Evolutionary conservation across 2,329 filamentous ascomycete genomes (phyloP).

Genomic region (Aschersonia sp.): DNA sequence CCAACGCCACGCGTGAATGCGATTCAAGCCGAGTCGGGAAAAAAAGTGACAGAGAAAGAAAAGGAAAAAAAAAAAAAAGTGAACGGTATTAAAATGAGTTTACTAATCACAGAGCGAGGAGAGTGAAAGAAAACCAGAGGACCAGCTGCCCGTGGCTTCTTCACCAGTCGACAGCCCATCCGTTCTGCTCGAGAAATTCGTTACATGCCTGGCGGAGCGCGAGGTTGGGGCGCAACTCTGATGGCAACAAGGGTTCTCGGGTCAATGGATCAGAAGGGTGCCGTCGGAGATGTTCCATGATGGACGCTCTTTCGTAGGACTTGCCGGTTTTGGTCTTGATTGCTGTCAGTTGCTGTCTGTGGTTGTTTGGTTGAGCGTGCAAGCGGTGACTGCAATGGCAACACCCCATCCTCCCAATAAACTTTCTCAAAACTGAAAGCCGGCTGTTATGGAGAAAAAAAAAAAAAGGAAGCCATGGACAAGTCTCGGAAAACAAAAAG

Average conservation of each 20-base stretch:
- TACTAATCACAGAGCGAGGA: background rate
- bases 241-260: conserved; percentile 51
- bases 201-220: conserved; percentile 69
- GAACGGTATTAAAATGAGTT: background rate
- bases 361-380: too few species aligned
- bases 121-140: background rate
- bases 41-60: too few species aligned
- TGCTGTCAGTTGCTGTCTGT: background rate
- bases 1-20: too few species aligned
- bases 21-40: too few species aligned
- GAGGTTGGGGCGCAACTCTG: conserved; percentile 69
- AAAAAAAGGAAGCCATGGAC: background rate
- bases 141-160: background rate
- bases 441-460: too few species aligned
- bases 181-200: conserved; percentile 74
- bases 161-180: conserved; percentile 85
- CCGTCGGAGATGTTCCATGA: conserved; percentile 72
- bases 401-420: too few species aligned
- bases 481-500: background rate
- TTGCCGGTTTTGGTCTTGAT: conserved; percentile 65
- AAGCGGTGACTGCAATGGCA: too few species aligned
- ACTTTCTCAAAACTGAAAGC: too few species aligned
- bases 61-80: background rate
- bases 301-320: conserved; percentile 75
- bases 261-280: conserved; percentile 71